A percentile compares a stretch with the other conserved stretches of the same genome.
Conservation (phyloP, 2,329 filamentous ascomycete species). For the Aspergillus uvarum region DNA sequence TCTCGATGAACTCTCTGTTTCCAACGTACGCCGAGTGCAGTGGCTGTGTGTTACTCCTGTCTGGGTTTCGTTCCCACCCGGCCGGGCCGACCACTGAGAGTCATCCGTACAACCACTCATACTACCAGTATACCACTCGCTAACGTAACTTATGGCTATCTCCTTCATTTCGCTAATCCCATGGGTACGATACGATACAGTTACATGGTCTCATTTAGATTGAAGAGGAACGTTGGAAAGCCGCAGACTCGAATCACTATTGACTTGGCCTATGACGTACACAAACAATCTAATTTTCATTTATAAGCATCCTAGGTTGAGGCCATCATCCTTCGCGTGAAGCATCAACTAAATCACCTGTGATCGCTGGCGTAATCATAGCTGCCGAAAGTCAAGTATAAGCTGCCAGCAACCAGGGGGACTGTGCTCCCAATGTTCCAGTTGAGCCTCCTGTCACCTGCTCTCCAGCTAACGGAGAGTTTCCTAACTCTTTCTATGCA, state of each 20-base stretch:
- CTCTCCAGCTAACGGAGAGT: background rate
- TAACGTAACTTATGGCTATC: background rate
- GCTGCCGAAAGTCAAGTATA: background rate
- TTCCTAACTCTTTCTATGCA: background rate
- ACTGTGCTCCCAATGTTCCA: background rate
- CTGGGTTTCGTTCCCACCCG: conserved; percentile 8
- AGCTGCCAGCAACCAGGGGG: background rate
- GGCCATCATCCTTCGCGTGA: background rate
- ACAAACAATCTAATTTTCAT: too few relatives aligned
- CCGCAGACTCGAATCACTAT: too few relatives aligned
- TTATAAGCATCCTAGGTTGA: background rate
- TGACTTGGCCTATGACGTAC: too few relatives aligned
- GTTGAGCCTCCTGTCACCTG: background rate
- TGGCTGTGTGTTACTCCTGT: conserved; percentile 14
- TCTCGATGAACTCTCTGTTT: background rate
- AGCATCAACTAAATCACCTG: background rate
- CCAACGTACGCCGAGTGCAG: conserved; percentile 1
- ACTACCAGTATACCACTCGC: too few relatives aligned
- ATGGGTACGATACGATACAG: too few relatives aligned
- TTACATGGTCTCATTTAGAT: too few relatives aligned
- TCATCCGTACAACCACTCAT: background rate
- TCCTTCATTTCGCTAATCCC: background rate
- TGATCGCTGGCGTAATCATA: background rate
- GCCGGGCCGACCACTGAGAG: conserved; percentile 4
- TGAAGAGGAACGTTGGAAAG: too few relatives aligned